A percentile compares a stretch with the other conserved stretches of the same genome.
Conservation (phyloP, 179 eudicot genomes). For the Beta corolliflora region DNA sequence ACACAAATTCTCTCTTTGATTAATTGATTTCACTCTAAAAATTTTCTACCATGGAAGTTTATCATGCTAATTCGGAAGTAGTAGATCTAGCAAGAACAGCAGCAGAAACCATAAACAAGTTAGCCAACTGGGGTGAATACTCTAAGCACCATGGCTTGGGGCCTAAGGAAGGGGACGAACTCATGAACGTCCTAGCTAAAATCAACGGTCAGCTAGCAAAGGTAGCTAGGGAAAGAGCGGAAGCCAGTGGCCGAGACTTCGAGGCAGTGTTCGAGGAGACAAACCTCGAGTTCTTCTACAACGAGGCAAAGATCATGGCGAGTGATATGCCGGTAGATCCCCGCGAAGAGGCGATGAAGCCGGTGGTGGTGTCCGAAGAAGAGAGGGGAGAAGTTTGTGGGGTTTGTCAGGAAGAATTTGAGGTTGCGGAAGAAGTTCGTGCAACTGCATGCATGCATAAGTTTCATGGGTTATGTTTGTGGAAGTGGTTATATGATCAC, state of each 20-base stretch:
- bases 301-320: constrained; percentile 14
- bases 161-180: background rate
- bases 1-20: too few species aligned
- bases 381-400: constrained; percentile 23
- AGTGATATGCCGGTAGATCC: constrained; percentile 13
- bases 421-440: constrained; percentile 7
- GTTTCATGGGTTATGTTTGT: constrained; percentile 34
- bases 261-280: constrained; percentile 15
- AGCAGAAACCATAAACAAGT: background rate
- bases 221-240: constrained; percentile 19
- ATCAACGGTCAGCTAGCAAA: background rate
- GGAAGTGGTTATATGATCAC: constrained; percentile 24
- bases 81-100: background rate
- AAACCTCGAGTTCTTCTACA: background rate
- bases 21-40: too few species aligned
- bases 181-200: background rate
- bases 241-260: constrained; percentile 14
- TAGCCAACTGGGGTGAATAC: background rate
- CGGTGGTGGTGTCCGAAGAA: constrained; percentile 3
- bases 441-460: constrained; percentile 25
- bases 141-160: background rate
- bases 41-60: too few species aligned
- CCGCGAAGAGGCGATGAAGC: constrained; percentile 7
- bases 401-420: constrained; percentile 32
- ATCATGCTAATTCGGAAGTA: background rate